Evolutionary conservation across 2,329 filamentous ascomycete genomes (phyloP), one percentile per base, ranked within the genome.

Genomic region (Lachnellula willkommii): DNA sequence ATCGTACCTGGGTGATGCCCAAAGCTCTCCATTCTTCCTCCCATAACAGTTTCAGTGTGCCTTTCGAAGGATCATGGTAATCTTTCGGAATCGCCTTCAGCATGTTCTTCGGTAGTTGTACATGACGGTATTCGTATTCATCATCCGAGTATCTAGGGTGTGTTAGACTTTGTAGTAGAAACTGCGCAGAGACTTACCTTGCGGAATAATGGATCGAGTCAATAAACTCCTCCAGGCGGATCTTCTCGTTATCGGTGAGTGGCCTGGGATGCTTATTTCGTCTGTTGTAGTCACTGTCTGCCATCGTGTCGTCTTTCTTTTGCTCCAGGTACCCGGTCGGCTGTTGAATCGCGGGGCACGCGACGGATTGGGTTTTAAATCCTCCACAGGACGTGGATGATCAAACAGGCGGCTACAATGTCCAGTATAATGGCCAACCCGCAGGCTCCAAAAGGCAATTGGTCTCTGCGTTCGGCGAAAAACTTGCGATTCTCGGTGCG

Each of bases 11-110:
- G 63, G 94, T 99, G 71, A 99, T 99, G 50, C 94, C 94, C 69
- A 99, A 81, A 37, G 88, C 91, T 74, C 94, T 86, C 94, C 94
- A 99, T 76, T 99, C 94, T 64, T 97, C 93, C 73, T 99, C 94
- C 92, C 93, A 96, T 59, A 99, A 77, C 65, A 99, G 77, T 78
- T 97, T 99, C 73, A 99, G 76, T 5, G 93, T 97, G 60, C 94
- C 94, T 74, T 95, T 90, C 52, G 84, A 77, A 50, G 85, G 81
- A 73, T 96, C 92, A 70, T 95, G 93, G 74, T 96, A 96, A 62
- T 96, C 93, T 71, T 92, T 87, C 20, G 94, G 94, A 65, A 99
- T 97, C 42, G 84, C 88, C 75, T 97, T 97, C 62, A 99, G 85
- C 94, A 99, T 99, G 65, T 90, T 87, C 76, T 99, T 99, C 45